These are phyloP conservation scores for Aspergillus carbonarius DNA, from an alignment of 2,329 filamentous ascomycete species.

Conservation along the genomic window DNA sequence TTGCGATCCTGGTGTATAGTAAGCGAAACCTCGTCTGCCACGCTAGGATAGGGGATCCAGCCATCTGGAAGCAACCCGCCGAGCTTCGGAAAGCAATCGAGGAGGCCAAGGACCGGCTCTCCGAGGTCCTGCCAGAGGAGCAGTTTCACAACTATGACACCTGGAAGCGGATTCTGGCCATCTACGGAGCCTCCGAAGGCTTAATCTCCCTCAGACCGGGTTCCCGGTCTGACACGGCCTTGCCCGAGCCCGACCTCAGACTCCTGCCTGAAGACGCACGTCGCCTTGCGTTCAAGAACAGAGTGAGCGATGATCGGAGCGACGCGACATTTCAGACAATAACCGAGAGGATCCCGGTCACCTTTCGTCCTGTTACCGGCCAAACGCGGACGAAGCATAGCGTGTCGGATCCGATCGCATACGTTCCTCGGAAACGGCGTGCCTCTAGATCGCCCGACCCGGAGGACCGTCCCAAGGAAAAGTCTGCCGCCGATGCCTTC, in stretches of 20 bases:
- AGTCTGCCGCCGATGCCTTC: too few species aligned
- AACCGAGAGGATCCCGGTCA: background rate
- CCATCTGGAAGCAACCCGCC: background rate
- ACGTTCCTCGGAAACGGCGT: background rate
- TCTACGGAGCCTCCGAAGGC: background rate
- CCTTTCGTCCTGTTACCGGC: background rate
- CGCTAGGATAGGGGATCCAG: background rate
- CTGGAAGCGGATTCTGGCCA: background rate
- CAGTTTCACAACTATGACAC: background rate
- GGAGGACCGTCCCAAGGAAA: too few species aligned
- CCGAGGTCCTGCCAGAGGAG: background rate
- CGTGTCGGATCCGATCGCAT: background rate
- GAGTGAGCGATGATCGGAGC: background rate
- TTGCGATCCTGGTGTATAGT: constrained; percentile 1
- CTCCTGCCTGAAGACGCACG: background rate
- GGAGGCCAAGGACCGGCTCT: background rate
- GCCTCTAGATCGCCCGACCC: background rate
- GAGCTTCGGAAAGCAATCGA: background rate
- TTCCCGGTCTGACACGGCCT: background rate
- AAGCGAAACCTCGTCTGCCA: background rate
- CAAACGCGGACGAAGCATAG: background rate
- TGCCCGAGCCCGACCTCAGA: background rate
- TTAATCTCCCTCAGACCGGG: background rate
- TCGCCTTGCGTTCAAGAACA: background rate
- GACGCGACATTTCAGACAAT: background rate